Percentiles rank a stretch among this genome's conserved stretches.
These are phyloP conservation scores for Hylodesmum podocarpum DNA, from an alignment of 306 rosid genomes.

Conservation along the genomic window DNA sequence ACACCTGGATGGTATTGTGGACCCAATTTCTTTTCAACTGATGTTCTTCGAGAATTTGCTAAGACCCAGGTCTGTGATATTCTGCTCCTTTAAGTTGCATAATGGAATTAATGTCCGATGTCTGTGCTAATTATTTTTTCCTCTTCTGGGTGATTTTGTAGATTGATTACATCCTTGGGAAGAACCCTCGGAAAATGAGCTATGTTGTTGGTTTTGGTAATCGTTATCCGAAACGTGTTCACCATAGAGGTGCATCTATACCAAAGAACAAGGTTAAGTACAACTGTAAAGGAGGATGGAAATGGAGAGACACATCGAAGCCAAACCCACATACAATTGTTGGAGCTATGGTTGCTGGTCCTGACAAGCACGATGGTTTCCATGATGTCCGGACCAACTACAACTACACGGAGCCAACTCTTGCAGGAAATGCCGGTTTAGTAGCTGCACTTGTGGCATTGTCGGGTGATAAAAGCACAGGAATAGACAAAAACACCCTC, in stretches of 20 bases:
- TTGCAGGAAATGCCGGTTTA: slow-evolving; percentile 84
- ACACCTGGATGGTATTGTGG: slow-evolving; percentile 93
- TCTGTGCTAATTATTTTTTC: neutral
- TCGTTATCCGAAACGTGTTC: slow-evolving; percentile 73
- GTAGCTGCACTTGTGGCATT: slow-evolving; percentile 76
- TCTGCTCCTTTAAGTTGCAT: neutral
- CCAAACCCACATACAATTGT: slow-evolving; percentile 65
- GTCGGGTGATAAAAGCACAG: slow-evolving; percentile 59
- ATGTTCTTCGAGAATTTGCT: slow-evolving; percentile 72
- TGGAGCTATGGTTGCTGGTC: slow-evolving; percentile 93
- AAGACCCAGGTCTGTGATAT: slow-evolving; percentile 57
- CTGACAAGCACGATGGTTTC: slow-evolving; percentile 76
- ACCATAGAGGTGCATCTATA: slow-evolving; percentile 83
- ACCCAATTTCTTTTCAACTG: slow-evolving; percentile 72
- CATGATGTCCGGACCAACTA: slow-evolving; percentile 72
- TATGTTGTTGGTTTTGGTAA: slow-evolving; percentile 71
- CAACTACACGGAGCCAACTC: slow-evolving; percentile 87
- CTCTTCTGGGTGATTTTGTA: slow-evolving; percentile 34
- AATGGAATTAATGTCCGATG: neutral
- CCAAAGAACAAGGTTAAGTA: slow-evolving; percentile 74
- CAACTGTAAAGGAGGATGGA: slow-evolving; percentile 88
- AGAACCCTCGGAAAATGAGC: slow-evolving; percentile 79
- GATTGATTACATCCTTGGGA: slow-evolving; percentile 83
- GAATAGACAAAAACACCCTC: slow-evolving; percentile 74
- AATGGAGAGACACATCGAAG: slow-evolving; percentile 65